Evolutionary conservation across 768 basidiomycete genomes (phyloP), one percentile per base, ranked within the genome.

Genomic region (Leccinum sublutescens): DNA sequence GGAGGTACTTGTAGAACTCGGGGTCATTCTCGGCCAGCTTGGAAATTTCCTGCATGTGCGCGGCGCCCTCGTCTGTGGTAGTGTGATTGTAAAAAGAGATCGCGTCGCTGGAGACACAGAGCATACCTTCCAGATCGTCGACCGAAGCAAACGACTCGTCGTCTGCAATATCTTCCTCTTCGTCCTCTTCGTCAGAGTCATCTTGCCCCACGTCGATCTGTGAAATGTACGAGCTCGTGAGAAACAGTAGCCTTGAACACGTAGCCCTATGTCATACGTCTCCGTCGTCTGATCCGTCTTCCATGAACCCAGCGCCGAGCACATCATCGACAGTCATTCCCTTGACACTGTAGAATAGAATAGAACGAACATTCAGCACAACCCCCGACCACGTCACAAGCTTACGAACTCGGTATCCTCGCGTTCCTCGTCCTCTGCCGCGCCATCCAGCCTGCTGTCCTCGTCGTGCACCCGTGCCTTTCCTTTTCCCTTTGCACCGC

Each of bases 1-100:
- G 89, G 2, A 99, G 80, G 71, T 95, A 99, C 75, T 95, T 93
- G 87, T 85, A 99, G 77, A 98, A 99, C 69, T 97, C 96, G n/a
- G 96, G 96, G 73, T 99, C 96, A 71, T 93, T 94, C 74, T 96
- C 90, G 2, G 92, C 92, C 36, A 99, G 83, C 69, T 91, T 87
- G 40, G 91, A 87, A 14, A 99, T 82, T 56, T 96, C 91, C 49
- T 86, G 74, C 60, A 93, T 76, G 78, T 98, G 96, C 5, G 79
- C 74, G 54, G 79, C 78, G 23, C 88, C 92, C 57, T 91, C 89
- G 55, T 88, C 90, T 87, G 70, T 29, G 25, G 25, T 27, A 27
- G 25, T 55, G 52, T 43, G 33, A 40, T 63, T 43, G 57, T 25
- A n/a, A 31, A 4, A 48, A 50, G 31, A 9, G 33, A 19, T 5